Percentiles rank a stretch among this genome's conserved stretches.
Conservation (phyloP, 495 filamentous ascomycete species). For the Platismatia glauca region DNA sequence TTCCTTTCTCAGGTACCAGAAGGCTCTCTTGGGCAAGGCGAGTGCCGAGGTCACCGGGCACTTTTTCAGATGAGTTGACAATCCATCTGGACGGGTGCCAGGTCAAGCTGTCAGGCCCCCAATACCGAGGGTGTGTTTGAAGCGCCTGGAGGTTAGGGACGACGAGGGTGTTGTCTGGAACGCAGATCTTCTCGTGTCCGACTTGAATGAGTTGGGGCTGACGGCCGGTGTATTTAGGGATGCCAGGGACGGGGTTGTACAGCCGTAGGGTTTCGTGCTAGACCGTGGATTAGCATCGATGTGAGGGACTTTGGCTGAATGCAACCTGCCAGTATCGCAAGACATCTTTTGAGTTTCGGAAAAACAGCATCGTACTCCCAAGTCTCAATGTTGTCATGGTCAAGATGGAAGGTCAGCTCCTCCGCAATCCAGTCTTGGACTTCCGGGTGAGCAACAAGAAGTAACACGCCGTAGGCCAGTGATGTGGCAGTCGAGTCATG, state of each 20-base stretch:
- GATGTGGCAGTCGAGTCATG: conserved; percentile 43
- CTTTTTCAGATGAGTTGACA: neutral
- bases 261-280: conserved; percentile 23
- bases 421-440: conserved; percentile 36
- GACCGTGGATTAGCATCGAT: neutral
- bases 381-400: conserved; percentile 20
- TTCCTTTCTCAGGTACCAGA: conserved; percentile 23
- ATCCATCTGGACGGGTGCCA: conserved; percentile 33
- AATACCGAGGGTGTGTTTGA: conserved; percentile 37
- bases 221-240: conserved; percentile 10
- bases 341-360: conserved; percentile 34
- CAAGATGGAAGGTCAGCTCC: conserved; percentile 31
- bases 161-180: conserved; percentile 32
- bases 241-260: conserved; percentile 9
- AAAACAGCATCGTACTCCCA: conserved; percentile 37
- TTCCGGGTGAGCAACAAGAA: conserved; percentile 35
- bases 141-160: conserved; percentile 31
- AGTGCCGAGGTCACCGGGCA: neutral
- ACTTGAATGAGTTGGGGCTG: conserved; percentile 18
- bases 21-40: neutral
- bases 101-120: conserved; percentile 30
- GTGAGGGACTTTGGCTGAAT: neutral
- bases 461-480: conserved; percentile 34
- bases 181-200: conserved; percentile 22
- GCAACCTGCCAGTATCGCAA: conserved; percentile 37